Percentiles rank a stretch among this genome's conserved stretches.
These are phyloP conservation scores for Aureobasidium sp. DNA, from an alignment of 2,329 filamentous ascomycete species.

Conservation along the genomic window DNA sequence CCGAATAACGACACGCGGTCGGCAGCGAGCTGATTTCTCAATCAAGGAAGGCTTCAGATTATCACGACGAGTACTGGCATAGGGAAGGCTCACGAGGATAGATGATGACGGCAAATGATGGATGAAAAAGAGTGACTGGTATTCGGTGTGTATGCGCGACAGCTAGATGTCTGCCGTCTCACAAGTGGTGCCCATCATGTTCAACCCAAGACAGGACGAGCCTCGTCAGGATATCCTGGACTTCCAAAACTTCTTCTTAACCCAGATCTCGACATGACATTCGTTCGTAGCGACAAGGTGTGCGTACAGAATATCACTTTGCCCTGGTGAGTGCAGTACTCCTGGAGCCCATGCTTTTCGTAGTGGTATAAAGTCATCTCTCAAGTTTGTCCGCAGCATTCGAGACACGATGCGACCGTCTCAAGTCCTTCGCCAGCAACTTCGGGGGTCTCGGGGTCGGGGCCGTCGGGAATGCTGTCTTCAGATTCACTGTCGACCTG, in stretches of 20 bases:
- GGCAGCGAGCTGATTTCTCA: not conserved
- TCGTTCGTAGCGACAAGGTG: not conserved
- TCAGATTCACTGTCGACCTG: not conserved
- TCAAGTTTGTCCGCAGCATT: too few species aligned
- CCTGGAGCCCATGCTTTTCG: too few species aligned
- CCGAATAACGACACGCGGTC: not conserved
- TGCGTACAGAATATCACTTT: not conserved
- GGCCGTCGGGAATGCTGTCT: too few species aligned
- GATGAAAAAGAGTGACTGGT: not conserved
- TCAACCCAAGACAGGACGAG: not conserved
- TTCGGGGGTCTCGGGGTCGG: too few species aligned
- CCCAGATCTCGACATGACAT: not conserved
- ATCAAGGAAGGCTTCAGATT: too few species aligned
- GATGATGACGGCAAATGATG: not conserved
- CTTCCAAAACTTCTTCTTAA: not conserved
- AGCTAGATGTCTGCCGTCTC: not conserved
- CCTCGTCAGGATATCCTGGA: not conserved
- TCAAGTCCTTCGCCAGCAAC: too few species aligned
- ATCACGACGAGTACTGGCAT: not conserved
- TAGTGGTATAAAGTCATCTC: too few species aligned
- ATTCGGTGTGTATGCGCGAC: not conserved
- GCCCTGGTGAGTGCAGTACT: too few species aligned
- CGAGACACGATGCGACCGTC: too few species aligned
- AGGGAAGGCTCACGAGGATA: too few species aligned
- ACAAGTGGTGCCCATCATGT: not conserved